Base-by-base conservation (phyloP, 2,329 filamentous ascomycete genomes). In the Myriosclerotinia scirpicola region DNA sequence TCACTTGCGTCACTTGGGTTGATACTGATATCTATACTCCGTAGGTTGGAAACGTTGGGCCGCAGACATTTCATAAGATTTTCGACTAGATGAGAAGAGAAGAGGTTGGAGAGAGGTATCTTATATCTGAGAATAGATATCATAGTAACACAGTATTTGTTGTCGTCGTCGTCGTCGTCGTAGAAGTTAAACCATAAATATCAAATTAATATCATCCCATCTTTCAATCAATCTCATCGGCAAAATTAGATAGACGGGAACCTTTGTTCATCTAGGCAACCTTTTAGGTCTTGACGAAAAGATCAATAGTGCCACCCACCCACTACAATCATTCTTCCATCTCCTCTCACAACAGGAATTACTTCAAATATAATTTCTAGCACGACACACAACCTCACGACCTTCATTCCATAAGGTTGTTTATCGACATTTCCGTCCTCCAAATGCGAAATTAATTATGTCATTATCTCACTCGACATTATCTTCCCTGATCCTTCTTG, bases 401-500 rank as follows among this genome's bases (percentile, higher is more conserved):
- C n/a, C 26, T 56, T 50, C 42, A 60, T 11, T 30, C 42, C 7
- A 15, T 44, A 11, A 50, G n/a, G n/a, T 30, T 66, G 38, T 44
- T 6, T 60, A 6, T 38, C 8, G 11, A 54, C 22, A 38, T 97
- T 71, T 94, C 93, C 93, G 97, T 97, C 82, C 61, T 40, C 94
- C 94, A 71, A 94, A 95, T 76, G 94, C 93, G 79, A 94, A 93
- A 83, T 97, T 97, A 84, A 98, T 93, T 73, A 97, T 86, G 85
- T 94, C 97, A 81, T 94, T 93, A 54, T 54, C 34, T 38, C 54
- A 53, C 17, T 54, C 36, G 17, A 54, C 64, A 30, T 48, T 69
- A 22, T 65, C 61, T 20, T 38, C 65, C 9, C 54, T 72, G 5
- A 42, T 53, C 46, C 34, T 69, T 20, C 59, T 69, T 15, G n/a